Conservation (phyloP, 331 rosid genomes). For the Quercus phellos region DNA sequence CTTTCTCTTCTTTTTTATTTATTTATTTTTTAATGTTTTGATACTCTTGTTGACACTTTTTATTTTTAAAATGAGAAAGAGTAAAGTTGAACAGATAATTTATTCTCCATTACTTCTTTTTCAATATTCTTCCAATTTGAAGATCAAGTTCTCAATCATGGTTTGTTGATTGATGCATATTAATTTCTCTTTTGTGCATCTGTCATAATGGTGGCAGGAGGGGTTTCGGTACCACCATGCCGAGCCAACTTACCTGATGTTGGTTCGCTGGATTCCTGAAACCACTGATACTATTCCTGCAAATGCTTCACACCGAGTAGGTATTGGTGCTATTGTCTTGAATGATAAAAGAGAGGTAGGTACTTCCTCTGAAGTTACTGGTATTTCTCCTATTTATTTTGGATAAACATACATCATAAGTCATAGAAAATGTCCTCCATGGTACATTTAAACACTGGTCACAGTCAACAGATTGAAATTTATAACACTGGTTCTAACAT, state of each 20-base stretch:
- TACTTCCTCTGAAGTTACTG: slow-evolving; percentile 5
- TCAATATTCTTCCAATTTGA: neutral
- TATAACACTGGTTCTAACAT: neutral
- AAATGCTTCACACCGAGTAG: slow-evolving; percentile 67
- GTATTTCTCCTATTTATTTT: neutral
- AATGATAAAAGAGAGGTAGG: slow-evolving; percentile 59
- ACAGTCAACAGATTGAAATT: neutral
- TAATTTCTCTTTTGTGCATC: neutral
- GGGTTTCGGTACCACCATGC: slow-evolving; percentile 80
- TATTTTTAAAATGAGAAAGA: neutral
- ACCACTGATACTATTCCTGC: slow-evolving; percentile 56
- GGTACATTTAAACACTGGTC: neutral
- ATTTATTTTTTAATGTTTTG: too few relatives aligned
- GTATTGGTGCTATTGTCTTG: slow-evolving; percentile 56
- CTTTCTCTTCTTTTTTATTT: too few relatives aligned
- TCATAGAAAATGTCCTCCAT: neutral
- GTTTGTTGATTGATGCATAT: neutral
- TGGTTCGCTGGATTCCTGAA: slow-evolving; percentile 71
- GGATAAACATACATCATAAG: neutral
- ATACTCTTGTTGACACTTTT: too few relatives aligned
- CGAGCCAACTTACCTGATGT: slow-evolving; percentile 67
- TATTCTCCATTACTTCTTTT: neutral
- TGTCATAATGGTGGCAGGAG: slow-evolving; percentile 42
- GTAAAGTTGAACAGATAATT: neutral
- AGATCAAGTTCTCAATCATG: neutral